phyloP scores from a whole-genome alignment of 345 rosid genomes.

The Cardamine occulta region DNA sequence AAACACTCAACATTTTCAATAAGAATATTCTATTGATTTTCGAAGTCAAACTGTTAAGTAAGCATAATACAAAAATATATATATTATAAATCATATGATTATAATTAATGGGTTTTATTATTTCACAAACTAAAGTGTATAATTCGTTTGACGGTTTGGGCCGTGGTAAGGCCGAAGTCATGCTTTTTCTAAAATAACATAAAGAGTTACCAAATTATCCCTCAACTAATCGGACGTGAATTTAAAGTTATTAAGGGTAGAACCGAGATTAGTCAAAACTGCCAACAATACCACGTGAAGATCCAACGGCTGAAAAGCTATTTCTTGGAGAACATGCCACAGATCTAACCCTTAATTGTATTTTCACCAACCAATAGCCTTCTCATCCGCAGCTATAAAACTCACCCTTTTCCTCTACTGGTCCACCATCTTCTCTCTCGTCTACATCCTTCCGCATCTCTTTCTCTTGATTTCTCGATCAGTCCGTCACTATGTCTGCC shows the following conservation, averaged over 20 bases:
- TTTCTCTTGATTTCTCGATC: slow-evolving; percentile 4
- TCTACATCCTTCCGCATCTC: background rate
- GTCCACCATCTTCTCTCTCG: slow-evolving; percentile 23
- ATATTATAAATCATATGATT: background rate
- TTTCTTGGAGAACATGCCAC: slow-evolving; percentile 45
- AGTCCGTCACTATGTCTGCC: slow-evolving; percentile 63
- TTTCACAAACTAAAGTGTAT: too few relatives aligned
- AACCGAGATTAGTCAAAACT: slow-evolving; percentile 19
- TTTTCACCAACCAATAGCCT: slow-evolving; percentile 31
- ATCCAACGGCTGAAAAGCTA: slow-evolving; percentile 41
- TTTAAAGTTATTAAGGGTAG: background rate
- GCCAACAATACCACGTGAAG: slow-evolving; percentile 40
- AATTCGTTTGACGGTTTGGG: slow-evolving; percentile 5
- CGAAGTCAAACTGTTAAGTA: slow-evolving; percentile 33
- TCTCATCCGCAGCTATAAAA: slow-evolving; percentile 37
- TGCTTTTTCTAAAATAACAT: background rate
- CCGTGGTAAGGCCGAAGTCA: slow-evolving; percentile 26
- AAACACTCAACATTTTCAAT: background rate
- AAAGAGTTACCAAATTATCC: background rate
- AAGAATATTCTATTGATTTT: slow-evolving; percentile 27
- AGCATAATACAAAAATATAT: too few relatives aligned
- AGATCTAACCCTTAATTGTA: slow-evolving; percentile 34
- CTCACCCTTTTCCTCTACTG: slow-evolving; percentile 13
- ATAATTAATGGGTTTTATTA: background rate
- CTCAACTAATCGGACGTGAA: background rate